Evolutionary conservation across 345 rosid genomes (phyloP).

Genomic region (Citrus reticulata): DNA sequence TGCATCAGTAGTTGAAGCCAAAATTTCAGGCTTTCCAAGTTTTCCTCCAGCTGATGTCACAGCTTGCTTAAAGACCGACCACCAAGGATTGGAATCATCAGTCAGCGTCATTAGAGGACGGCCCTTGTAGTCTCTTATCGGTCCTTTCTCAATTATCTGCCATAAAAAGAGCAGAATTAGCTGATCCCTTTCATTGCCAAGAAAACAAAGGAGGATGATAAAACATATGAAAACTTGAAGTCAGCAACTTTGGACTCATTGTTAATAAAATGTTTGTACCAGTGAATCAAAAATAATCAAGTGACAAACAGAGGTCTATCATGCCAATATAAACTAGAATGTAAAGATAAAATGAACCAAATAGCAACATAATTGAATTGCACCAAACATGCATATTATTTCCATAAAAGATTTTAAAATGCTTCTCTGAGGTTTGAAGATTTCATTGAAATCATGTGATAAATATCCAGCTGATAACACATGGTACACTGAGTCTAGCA

Average conservation of each 20-base stretch:
- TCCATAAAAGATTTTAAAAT: not conserved
- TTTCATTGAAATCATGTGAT: not conserved
- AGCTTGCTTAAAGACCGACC: constrained; percentile 72
- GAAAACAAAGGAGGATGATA: not conserved
- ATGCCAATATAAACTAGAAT: not conserved
- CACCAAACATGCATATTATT: not conserved
- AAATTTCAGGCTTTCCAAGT: constrained; percentile 79
- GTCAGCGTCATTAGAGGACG: constrained; percentile 60
- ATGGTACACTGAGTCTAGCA: not conserved
- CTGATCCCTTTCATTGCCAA: not conserved
- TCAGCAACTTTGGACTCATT: not conserved
- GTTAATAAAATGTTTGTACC: not conserved
- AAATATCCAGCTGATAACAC: not conserved
- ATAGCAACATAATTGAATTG: not conserved
- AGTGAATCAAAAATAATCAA: not conserved
- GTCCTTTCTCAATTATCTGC: constrained; percentile 61
- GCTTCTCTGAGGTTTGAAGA: not conserved
- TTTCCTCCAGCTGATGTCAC: constrained; percentile 70
- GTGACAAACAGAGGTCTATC: not conserved
- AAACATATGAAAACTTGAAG: not conserved
- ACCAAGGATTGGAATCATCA: constrained; percentile 85
- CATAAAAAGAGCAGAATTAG: constrained; percentile 9
- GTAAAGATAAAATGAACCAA: not conserved
- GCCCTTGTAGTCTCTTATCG: constrained; percentile 53
- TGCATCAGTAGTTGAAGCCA: constrained; percentile 89